Evolutionary conservation across 306 rosid genomes (phyloP).

Genomic region (Pueraria montana): DNA sequence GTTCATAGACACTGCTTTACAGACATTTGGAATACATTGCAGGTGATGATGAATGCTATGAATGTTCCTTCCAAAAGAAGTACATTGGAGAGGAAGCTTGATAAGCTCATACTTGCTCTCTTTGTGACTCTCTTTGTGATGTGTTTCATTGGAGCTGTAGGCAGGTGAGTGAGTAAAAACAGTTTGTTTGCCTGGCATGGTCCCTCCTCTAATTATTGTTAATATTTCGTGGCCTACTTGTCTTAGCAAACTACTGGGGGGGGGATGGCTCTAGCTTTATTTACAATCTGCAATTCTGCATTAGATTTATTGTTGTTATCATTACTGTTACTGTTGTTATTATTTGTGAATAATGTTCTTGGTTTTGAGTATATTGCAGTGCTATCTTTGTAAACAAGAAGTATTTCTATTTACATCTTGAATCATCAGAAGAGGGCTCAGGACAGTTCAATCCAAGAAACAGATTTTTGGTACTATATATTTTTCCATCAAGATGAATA

Average conservation of each 20-base stretch:
- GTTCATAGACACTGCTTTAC: slow-evolving; percentile 36
- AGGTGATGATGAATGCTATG: slow-evolving; percentile 99
- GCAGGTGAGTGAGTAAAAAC: slow-evolving; percentile 62
- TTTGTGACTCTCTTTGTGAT: slow-evolving; percentile 76
- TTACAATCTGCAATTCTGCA: slow-evolving; percentile 4
- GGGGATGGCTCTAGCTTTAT: slow-evolving; percentile 33
- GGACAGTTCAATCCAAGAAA: slow-evolving; percentile 77
- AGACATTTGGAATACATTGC: slow-evolving; percentile 51
- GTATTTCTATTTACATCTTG: slow-evolving; percentile 82
- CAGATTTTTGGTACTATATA: slow-evolving; percentile 75
- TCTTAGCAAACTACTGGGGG: neutral
- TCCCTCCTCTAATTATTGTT: neutral
- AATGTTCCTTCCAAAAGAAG: slow-evolving; percentile 98
- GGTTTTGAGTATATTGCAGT: slow-evolving; percentile 55
- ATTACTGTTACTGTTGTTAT: slow-evolving; percentile 31
- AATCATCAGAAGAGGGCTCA: slow-evolving; percentile 59
- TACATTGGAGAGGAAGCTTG: slow-evolving; percentile 93
- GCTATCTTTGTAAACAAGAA: slow-evolving; percentile 76
- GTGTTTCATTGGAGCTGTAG: slow-evolving; percentile 89
- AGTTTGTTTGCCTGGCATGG: slow-evolving; percentile 29
- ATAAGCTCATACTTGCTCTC: slow-evolving; percentile 85
- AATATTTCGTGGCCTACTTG: slow-evolving; percentile 39
- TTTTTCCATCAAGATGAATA: slow-evolving; percentile 44
- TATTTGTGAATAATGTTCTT: slow-evolving; percentile 23
- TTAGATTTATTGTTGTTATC: slow-evolving; percentile 38